Base-by-base conservation (phyloP, 73 alveolate species). In the Durusdinium trenchii region DNA sequence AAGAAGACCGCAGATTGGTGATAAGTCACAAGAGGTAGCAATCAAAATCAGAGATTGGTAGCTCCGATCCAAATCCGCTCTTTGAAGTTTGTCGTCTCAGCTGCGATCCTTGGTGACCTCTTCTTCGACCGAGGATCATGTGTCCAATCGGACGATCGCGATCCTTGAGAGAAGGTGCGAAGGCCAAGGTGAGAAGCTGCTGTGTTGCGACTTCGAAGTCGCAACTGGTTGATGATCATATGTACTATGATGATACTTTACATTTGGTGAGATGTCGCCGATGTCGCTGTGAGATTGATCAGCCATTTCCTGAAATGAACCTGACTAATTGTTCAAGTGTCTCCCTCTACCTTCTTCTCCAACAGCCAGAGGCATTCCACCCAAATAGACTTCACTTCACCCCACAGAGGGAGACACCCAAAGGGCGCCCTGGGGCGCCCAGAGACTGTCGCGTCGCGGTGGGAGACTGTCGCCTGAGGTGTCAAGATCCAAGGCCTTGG, bases 401-500 rank as follows among this genome's bases (percentile, higher is more conserved):
- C 12, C 12, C 69, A 57, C 69, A 57, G 69, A 16, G 12, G 73
- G n/a, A 23, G n/a, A 32, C 73, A 57, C 69, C 12, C 12, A 12
- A 57, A 57, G n/a, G 73, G 18, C n/a, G 51, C 84, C 84, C 12
- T 32, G 45, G 30, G 61, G 18, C 61, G 43, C 36, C 57, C 51
- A 14, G 85, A n/a, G n/a, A n/a, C n/a, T n/a, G n/a, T n/a, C n/a
- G n/a, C n/a, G n/a, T n/a, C n/a, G n/a, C n/a, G n/a, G n/a, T n/a
- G n/a, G 35, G n/a, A n/a, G n/a, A n/a, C n/a, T n/a, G n/a, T n/a
- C 3, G 50, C 30, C 86, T 42, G 9, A 90, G 97, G 97, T 87
- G 97, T 52, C 97, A 48, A 32, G 97, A 90, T 54, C 97, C 97
- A 30, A 90, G 69, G 97, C 97, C 97, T 0, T 90, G 97, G 97